Evolutionary conservation across 495 filamentous ascomycete genomes (phyloP).

Genomic region (Choiromyces venosus): DNA sequence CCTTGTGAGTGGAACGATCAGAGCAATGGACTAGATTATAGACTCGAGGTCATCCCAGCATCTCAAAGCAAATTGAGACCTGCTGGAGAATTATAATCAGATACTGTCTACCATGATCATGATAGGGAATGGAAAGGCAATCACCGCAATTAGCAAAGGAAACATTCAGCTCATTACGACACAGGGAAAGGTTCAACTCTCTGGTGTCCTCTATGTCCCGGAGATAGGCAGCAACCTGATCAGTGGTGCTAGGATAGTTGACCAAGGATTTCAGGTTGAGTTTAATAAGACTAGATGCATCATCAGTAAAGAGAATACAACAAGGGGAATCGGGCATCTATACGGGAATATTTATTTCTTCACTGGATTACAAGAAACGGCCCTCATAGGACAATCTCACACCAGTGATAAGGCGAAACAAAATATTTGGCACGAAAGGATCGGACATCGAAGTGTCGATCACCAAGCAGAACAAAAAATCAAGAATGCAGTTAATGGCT

Average conservation of each 20-base stretch:
- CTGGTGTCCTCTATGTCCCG: background rate
- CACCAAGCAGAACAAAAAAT: too few relatives aligned
- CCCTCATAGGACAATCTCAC: background rate
- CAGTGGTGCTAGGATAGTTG: background rate
- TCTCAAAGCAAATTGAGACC: background rate
- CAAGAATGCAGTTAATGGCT: too few relatives aligned
- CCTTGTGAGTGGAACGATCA: background rate
- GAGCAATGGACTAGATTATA: background rate
- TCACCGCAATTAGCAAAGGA: background rate
- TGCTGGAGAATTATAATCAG: background rate
- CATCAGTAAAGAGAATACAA: background rate
- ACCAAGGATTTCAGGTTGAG: background rate
- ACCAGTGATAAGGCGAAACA: too few relatives aligned
- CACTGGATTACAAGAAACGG: background rate
- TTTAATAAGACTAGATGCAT: background rate
- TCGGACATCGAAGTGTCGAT: too few relatives aligned
- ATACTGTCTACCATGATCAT: background rate
- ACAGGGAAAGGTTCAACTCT: background rate
- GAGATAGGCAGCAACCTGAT: background rate
- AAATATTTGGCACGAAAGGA: too few relatives aligned
- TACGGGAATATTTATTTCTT: background rate
- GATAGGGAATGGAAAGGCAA: background rate
- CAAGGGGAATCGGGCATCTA: background rate
- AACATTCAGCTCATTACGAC: too few relatives aligned
- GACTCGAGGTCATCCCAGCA: background rate